A percentile compares a stretch with the other conserved stretches of the same genome.
These are phyloP conservation scores for Ustilago trichophora DNA, from an alignment of 1,284 basidiomycete genomes.

Conservation along the genomic window DNA sequence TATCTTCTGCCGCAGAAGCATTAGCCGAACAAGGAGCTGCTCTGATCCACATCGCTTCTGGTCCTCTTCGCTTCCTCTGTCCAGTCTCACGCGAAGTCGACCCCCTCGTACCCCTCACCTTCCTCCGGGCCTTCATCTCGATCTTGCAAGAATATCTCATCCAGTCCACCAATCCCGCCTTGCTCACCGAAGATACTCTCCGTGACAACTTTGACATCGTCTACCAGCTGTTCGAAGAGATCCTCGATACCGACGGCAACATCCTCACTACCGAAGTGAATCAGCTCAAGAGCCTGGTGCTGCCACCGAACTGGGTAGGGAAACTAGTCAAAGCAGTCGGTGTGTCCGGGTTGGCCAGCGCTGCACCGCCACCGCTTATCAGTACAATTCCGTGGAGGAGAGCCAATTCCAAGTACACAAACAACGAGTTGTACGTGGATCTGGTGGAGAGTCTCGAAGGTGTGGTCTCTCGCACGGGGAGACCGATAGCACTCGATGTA, in stretches of 20 bases:
- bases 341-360: constrained; percentile 47
- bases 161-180: constrained; percentile 36
- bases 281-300: constrained; percentile 56
- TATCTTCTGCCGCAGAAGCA: constrained; percentile 39
- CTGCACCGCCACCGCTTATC: constrained; percentile 70
- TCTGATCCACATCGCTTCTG: constrained; percentile 81
- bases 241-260: constrained; percentile 62
- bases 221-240: constrained; percentile 63
- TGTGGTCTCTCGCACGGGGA: constrained; percentile 68
- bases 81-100: constrained; percentile 86
- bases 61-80: constrained; percentile 78
- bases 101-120: constrained; percentile 87
- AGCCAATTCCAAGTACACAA: constrained; percentile 56
- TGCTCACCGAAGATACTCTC: constrained; percentile 58
- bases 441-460: constrained; percentile 54
- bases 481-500: constrained; percentile 46
- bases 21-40: constrained; percentile 68
- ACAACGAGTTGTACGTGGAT: constrained; percentile 61
- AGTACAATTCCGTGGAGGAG: constrained; percentile 62
- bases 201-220: constrained; percentile 62
- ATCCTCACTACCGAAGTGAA: constrained; percentile 62
- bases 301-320: constrained; percentile 61
- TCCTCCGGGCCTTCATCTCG: constrained; percentile 83
- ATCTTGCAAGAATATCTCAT: constrained; percentile 60
- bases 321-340: constrained; percentile 55